Evolutionary conservation across 1,284 basidiomycete genomes (phyloP).

Genomic region (Testicularia cyperi): DNA sequence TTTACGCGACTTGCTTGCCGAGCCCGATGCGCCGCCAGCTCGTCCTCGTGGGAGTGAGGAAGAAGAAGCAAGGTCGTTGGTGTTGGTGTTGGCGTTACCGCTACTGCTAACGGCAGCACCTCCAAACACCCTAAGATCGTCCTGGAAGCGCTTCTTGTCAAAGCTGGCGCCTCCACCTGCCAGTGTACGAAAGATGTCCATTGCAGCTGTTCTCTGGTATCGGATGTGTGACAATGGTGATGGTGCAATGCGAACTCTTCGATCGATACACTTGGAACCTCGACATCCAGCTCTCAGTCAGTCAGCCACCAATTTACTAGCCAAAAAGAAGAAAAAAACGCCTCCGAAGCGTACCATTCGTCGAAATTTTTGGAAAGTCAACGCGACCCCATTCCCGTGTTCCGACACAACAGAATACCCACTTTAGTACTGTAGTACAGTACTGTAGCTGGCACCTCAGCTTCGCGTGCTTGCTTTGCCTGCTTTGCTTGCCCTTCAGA

Average conservation of each 20-base stretch:
- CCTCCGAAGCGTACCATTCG: no score
- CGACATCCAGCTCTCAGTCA: no score
- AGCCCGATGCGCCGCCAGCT: neutral
- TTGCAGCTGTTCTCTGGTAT: slow-evolving; percentile 5
- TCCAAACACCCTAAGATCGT: slow-evolving; percentile 73
- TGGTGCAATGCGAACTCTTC: neutral
- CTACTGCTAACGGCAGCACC: slow-evolving; percentile 8
- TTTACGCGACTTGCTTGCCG: neutral
- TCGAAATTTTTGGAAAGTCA: no score
- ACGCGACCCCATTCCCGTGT: no score
- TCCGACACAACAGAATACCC: no score
- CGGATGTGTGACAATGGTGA: neutral
- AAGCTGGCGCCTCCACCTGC: slow-evolving; percentile 63
- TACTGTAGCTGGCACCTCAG: no score
- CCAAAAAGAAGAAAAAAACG: no score
- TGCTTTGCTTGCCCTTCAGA: no score
- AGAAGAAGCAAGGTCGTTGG: neutral
- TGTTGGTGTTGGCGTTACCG: neutral
- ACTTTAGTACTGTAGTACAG: no score
- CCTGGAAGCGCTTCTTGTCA: slow-evolving; percentile 74
- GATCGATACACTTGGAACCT: no score
- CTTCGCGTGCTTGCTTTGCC: no score
- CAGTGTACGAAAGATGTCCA: slow-evolving; percentile 59
- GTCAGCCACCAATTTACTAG: no score
- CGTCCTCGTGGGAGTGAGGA: neutral